Evolutionary conservation across 352 stramenopile species (phyloP).

Genomic region (Bremia lactucae): DNA sequence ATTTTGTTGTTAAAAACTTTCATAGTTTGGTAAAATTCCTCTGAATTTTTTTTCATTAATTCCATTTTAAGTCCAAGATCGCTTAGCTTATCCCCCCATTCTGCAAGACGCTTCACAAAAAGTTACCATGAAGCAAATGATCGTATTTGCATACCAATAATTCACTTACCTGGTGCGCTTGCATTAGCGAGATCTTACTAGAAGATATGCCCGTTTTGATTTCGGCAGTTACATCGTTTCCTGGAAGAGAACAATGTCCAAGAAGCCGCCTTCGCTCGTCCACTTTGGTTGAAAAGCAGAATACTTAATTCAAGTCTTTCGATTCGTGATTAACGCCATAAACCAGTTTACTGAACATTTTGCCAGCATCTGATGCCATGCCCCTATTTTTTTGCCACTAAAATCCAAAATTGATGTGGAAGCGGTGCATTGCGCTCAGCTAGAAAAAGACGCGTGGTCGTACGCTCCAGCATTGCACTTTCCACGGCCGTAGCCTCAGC

Average conservation of each 20-base stretch:
- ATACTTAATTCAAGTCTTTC: conserved; percentile 64
- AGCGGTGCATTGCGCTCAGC: conserved; percentile 30
- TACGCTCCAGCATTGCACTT: conserved; percentile 43
- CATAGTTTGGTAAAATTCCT: conserved; percentile 81
- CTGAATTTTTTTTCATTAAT: conserved; percentile 71
- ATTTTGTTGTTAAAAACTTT: conserved; percentile 81
- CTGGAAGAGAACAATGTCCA: conserved; percentile 26
- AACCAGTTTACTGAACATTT: conserved; percentile 72
- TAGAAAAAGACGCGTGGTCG: conserved; percentile 28
- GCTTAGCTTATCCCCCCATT: conserved; percentile 68
- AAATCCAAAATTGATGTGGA: not conserved
- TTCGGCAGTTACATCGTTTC: conserved; percentile 17
- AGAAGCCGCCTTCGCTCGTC: conserved; percentile 47
- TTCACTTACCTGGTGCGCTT: conserved; percentile 50
- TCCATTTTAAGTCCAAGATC: conserved; percentile 72
- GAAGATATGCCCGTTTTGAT: conserved; percentile 22
- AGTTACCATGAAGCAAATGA: not conserved
- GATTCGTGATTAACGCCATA: conserved; percentile 45
- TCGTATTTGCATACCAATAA: not conserved
- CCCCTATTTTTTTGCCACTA: conserved; percentile 37
- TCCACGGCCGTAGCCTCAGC: conserved; percentile 40
- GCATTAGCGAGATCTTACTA: conserved; percentile 55
- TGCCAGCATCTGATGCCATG: conserved; percentile 35
- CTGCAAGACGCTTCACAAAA: conserved; percentile 42
- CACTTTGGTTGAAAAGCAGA: conserved; percentile 55